These are phyloP conservation scores for Geotrichum siamense DNA, from an alignment of 1,139 yeast genomes.

Conservation along the genomic window DNA sequence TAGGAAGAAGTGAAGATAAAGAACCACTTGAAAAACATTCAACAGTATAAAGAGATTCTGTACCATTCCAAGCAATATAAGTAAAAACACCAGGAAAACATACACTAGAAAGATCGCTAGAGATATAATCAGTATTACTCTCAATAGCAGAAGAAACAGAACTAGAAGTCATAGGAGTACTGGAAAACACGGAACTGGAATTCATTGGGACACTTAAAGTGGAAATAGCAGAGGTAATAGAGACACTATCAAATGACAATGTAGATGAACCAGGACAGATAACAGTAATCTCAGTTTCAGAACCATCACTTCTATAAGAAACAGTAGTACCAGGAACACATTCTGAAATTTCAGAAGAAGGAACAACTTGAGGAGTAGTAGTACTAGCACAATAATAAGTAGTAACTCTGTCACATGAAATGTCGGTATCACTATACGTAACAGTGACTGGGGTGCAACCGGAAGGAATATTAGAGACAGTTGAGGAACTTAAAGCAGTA, in stretches of 20 bases:
- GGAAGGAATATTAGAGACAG: too few species aligned
- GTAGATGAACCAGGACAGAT: conserved; percentile 2
- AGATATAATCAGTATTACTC: neutral
- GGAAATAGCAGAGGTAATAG: neutral
- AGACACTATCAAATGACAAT: neutral
- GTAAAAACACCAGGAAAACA: neutral
- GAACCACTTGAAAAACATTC: neutral
- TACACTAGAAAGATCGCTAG: neutral
- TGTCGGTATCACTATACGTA: neutral
- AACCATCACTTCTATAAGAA: conserved; percentile 1
- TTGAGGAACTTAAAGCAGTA: too few species aligned
- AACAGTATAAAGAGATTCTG: neutral
- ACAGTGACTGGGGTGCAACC: neutral
- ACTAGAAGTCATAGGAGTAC: too few species aligned
- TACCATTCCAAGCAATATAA: neutral
- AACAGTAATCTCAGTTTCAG: neutral
- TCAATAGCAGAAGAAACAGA: too few species aligned
- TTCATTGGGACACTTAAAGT: too few species aligned
- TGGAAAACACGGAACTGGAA: too few species aligned
- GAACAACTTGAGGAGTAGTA: conserved; percentile 7
- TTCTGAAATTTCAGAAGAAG: neutral
- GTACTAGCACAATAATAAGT: conserved; percentile 3
- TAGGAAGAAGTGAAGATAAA: neutral
- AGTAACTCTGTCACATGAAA: neutral
- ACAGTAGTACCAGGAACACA: conserved; percentile 5